A percentile compares a stretch with the other conserved stretches of the same genome.
Conservation (phyloP, 306 rosid genomes). For the Malus sylvestris region DNA sequence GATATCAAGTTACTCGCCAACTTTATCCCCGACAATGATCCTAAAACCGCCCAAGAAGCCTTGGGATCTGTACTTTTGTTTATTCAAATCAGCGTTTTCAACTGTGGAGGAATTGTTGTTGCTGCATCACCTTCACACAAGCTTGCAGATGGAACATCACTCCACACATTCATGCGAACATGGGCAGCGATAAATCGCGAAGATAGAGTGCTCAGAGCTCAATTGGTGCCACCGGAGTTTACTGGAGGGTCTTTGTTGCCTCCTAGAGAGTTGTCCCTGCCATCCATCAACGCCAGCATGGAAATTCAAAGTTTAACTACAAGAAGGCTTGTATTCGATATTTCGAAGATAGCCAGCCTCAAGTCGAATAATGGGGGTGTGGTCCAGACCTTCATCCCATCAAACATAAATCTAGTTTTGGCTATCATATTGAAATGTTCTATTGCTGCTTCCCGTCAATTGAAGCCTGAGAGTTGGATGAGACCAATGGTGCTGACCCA, state of each 20-base stretch:
- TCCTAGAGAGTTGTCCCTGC: not conserved
- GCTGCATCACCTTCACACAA: too few species aligned
- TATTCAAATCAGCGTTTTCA: too few species aligned
- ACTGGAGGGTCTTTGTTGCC: conserved; percentile 1
- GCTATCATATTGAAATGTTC: not conserved
- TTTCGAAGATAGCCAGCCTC: not conserved
- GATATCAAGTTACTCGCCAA: too few species aligned
- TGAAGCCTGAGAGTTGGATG: not conserved
- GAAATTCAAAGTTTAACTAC: not conserved
- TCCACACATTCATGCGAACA: not conserved
- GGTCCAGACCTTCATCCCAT: not conserved
- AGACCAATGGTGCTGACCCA: not conserved
- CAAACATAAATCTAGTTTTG: not conserved
- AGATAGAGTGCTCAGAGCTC: not conserved
- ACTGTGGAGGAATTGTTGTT: too few species aligned
- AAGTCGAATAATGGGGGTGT: not conserved
- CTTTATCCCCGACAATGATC: too few species aligned
- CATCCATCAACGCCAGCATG: not conserved
- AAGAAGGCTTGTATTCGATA: conserved; percentile 10
- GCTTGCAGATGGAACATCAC: too few species aligned
- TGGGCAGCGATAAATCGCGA: not conserved
- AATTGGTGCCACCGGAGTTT: not conserved
- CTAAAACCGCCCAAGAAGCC: too few species aligned
- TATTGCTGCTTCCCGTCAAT: not conserved
- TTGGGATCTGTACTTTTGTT: too few species aligned